Base-by-base conservation (phyloP, 1,139 yeast genomes). In the Kurtzmaniella quercitrusa region DNA sequence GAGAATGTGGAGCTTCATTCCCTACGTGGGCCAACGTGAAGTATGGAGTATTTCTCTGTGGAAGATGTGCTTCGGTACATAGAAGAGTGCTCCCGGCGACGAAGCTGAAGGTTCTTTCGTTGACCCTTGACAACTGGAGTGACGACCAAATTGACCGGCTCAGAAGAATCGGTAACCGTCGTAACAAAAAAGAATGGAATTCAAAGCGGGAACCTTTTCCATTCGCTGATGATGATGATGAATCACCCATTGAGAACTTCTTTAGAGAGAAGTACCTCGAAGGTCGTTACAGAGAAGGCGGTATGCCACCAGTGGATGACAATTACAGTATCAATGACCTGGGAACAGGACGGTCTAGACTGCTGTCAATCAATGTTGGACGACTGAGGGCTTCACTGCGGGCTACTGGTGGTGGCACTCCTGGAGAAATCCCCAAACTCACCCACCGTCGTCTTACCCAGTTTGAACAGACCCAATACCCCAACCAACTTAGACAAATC, bases 71-170 rank as follows among this genome's bases (percentile, higher is more conserved):
- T 8, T 77, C 86, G 10, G 72, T 78, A 34, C 98, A 91, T 62
- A 76, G 94, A 50, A 77, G 87, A 29, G 59, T 68, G 12, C 65
- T 91, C 48, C 46, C 50, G 0, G 85, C 82, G 50, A 70, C 82
- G 50, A 70, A 88, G 4, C 84, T 95, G 18, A 78, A 78, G 51
- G 85, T 90, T 5, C 80, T 94, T 50, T 87, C 96, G 0, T 67
- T 93, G 50, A 84, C 95, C 1, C 73, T 90, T 55, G 98, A 93
- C 57, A 71, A 75, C 1, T 93, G 97, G 90, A 65, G 75, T 3
- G 66, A 60, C 25, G 83, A 80, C 40, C 79, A 88, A 53, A 61
- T 86, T 15, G 83, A 77, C 33, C 59, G 74, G 27, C 63, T 89
- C 43, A 70, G 77, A 46, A 66, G 75, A 43, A 79, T 85, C 18